Evolutionary conservation across 495 filamentous ascomycete genomes (phyloP).

Genomic region (Aspergillus funiculosus): DNA sequence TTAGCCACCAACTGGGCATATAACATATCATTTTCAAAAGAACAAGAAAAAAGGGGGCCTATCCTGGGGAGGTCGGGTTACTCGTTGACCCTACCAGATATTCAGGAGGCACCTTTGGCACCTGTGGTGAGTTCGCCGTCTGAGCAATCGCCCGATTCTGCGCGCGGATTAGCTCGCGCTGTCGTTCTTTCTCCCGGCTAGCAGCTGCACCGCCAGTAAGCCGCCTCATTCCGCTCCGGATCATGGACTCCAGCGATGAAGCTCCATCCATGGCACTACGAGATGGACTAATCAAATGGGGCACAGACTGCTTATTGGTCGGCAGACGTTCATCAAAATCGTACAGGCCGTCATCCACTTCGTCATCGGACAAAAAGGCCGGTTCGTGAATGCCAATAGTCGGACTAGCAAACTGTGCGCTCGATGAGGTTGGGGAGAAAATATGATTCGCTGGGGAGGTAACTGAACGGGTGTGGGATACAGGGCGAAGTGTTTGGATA

Average conservation of each 20-base stretch:
- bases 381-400: slow-evolving; percentile 35
- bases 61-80: slow-evolving; percentile 38
- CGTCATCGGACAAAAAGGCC: slow-evolving; percentile 54
- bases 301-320: slow-evolving; percentile 44
- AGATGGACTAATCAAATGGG: slow-evolving; percentile 41
- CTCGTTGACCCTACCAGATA: slow-evolving; percentile 42
- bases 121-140: slow-evolving; percentile 47
- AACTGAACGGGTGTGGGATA: slow-evolving; percentile 63
- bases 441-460: slow-evolving; percentile 63
- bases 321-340: slow-evolving; percentile 44
- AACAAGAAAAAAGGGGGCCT: slow-evolving; percentile 1
- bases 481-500: slow-evolving; percentile 40
- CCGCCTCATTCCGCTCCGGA: slow-evolving; percentile 59
- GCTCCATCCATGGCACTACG: slow-evolving; percentile 46
- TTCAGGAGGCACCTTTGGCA: slow-evolving; percentile 59
- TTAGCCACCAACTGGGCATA: slow-evolving; percentile 2
- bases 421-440: slow-evolving; percentile 35
- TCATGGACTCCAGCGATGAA: slow-evolving; percentile 64
- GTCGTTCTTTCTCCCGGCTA: slow-evolving; percentile 52
- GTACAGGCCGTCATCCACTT: slow-evolving; percentile 43
- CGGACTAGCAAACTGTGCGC: slow-evolving; percentile 22
- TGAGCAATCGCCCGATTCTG: slow-evolving; percentile 44
- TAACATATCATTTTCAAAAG: not conserved
- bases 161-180: slow-evolving; percentile 52
- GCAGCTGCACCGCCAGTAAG: slow-evolving; percentile 56